Evolutionary conservation across 2,329 filamentous ascomycete genomes (phyloP).

Genomic region (Niveomyces coronatus): DNA sequence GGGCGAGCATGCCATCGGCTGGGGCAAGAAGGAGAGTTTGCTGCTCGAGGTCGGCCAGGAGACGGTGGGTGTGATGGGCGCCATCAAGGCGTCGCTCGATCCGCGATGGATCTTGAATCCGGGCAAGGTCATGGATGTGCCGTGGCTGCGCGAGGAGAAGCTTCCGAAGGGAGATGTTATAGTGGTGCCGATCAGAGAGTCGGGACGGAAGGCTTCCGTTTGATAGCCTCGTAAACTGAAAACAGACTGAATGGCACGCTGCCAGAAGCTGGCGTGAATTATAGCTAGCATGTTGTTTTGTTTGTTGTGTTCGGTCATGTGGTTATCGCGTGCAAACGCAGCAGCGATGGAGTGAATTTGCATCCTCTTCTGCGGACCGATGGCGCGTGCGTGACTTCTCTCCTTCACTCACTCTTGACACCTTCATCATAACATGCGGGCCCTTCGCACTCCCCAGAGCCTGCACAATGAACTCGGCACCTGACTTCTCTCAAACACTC

Average conservation of each 20-base stretch:
- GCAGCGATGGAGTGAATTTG: no score
- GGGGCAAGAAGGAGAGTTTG: constrained; percentile 76
- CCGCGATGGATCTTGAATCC: constrained; percentile 86
- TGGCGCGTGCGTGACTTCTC: neutral
- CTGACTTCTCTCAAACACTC: neutral
- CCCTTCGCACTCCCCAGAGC: neutral
- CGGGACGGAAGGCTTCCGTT: neutral
- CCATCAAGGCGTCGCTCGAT: constrained; percentile 73
- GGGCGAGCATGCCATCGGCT: constrained; percentile 76
- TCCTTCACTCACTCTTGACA: neutral
- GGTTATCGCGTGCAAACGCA: neutral
- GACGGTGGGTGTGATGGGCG: constrained; percentile 75
- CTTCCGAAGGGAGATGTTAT: constrained; percentile 10
- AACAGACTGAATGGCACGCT: neutral
- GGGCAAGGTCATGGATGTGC: constrained; percentile 76
- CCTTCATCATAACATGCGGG: neutral
- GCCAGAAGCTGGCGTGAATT: no score
- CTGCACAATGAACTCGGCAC: neutral
- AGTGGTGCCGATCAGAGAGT: constrained; percentile 16
- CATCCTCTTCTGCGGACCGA: no score
- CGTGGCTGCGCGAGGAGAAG: constrained; percentile 22
- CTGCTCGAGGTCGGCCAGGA: constrained; percentile 70
- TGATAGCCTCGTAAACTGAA: no score
- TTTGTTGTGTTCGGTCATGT: no score
- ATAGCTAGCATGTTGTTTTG: no score